Conservation (phyloP, 2,329 filamentous ascomycete species). For the Fusarium begoniae region DNA sequence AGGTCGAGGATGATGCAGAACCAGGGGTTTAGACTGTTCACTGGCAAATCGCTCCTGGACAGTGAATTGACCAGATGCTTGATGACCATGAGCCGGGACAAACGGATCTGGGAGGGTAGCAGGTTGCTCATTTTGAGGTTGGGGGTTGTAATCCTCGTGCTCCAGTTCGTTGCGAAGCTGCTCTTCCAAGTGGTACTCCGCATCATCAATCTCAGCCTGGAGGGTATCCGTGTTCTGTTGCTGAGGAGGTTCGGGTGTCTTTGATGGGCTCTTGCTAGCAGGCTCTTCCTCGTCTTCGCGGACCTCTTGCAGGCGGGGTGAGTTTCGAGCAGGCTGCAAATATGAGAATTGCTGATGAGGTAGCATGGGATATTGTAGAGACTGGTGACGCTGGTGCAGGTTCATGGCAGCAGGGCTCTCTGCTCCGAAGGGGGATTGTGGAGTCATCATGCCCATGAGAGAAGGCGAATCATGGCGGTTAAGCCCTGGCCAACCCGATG, state of each 20-base stretch:
- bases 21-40: conserved; percentile 62
- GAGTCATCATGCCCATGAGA: conserved; percentile 66
- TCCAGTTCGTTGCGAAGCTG: conserved; percentile 81
- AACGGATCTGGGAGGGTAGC: conserved; percentile 36
- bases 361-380: conserved; percentile 65
- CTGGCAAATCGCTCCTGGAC: conserved; percentile 62
- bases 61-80: conserved; percentile 59
- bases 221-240: conserved; percentile 72
- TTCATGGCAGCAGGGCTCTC: conserved; percentile 58
- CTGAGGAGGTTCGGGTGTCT: conserved; percentile 60
- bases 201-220: conserved; percentile 85
- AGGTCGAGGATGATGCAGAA: conserved; percentile 77
- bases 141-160: conserved; percentile 79
- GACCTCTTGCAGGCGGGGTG: conserved; percentile 74
- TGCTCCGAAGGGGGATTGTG: conserved; percentile 69
- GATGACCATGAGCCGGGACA: conserved; percentile 50
- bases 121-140: conserved; percentile 52
- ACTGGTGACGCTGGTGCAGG: conserved; percentile 66
- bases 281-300: conserved; percentile 77
- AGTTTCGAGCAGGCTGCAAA: conserved; percentile 63
- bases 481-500: conserved; percentile 64
- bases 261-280: conserved; percentile 60
- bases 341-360: conserved; percentile 66
- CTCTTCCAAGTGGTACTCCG: conserved; percentile 85
- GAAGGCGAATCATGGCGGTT: conserved; percentile 72